phyloP scores from a whole-genome alignment of 2,329 filamentous ascomycete species.

The Exophiala dermatitidis region DNA sequence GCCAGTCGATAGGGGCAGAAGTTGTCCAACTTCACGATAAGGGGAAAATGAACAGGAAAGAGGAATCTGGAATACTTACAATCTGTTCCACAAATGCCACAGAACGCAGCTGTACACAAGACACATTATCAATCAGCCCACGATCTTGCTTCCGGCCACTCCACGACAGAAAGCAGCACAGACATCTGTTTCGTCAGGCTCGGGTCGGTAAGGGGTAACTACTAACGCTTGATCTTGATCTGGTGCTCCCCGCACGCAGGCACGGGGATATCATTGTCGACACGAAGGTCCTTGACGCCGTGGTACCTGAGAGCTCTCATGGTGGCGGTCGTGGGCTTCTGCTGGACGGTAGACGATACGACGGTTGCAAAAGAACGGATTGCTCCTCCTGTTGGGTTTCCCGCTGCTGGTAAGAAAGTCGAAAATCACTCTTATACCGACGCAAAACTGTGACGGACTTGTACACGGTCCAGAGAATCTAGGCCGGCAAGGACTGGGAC shows the following conservation, averaged over 20 bases:
- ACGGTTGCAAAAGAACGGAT: background rate
- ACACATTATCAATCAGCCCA: background rate
- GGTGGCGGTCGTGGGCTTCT: background rate
- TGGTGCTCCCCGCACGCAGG: constrained; percentile 43
- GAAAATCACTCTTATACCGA: no score
- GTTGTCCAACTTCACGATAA: background rate
- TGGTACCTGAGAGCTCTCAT: constrained; percentile 37
- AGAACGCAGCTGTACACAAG: constrained; percentile 30
- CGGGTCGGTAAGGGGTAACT: background rate
- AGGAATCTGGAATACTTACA: constrained; percentile 5
- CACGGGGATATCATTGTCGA: constrained; percentile 33
- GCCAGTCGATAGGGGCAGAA: background rate
- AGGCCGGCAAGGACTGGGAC: no score
- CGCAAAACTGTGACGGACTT: no score
- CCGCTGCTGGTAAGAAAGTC: no score
- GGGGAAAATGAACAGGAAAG: background rate
- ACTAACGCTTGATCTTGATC: constrained; percentile 34
- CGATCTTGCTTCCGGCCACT: no score
- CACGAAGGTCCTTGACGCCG: constrained; percentile 32
- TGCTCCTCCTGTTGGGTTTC: background rate
- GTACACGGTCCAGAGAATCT: no score
- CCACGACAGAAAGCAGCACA: no score
- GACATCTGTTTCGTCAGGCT: no score
- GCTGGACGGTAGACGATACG: background rate
- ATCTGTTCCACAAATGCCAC: constrained; percentile 38